Percentiles rank a stretch among this genome's conserved stretches.
Conservation (phyloP, 2,329 filamentous ascomycete genomes). For the Claviceps humidiphila region DNA sequence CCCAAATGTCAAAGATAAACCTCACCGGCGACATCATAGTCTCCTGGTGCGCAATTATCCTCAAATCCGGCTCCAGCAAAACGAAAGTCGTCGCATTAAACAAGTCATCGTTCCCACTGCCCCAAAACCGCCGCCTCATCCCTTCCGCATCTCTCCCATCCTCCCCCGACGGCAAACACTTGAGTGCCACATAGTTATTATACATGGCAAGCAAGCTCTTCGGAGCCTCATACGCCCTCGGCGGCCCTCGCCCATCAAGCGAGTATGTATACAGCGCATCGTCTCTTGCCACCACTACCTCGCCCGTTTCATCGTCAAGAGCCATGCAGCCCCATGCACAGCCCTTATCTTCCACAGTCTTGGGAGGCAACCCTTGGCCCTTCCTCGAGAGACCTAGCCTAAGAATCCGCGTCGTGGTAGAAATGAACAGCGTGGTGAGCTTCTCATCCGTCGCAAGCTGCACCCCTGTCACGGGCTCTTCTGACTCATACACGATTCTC, state of each 20-base stretch:
- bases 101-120: conserved; percentile 54
- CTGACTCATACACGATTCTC: conserved; percentile 87
- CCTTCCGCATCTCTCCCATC: conserved; percentile 44
- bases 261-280: conserved; percentile 95
- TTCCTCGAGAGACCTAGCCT: conserved; percentile 77
- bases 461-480: conserved; percentile 89
- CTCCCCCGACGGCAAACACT: conserved; percentile 56
- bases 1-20: conserved; percentile 76
- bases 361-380: conserved; percentile 78
- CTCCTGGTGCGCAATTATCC: conserved; percentile 82
- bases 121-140: conserved; percentile 59
- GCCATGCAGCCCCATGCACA: conserved; percentile 95
- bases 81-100: conserved; percentile 84
- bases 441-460: conserved; percentile 53
- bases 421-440: conserved; percentile 73
- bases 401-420: conserved; percentile 77
- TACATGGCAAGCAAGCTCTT: conserved; percentile 73
- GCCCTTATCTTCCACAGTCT: conserved; percentile 77
- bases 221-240: conserved; percentile 79
- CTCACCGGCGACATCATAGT: conserved; percentile 70
- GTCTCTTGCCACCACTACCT: conserved; percentile 83
- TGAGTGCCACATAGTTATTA: conserved; percentile 74
- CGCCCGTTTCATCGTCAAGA: conserved; percentile 62
- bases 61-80: conserved; percentile 79
- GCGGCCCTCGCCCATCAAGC: conserved; percentile 69